Percentiles rank a stretch among this genome's conserved stretches.
These are phyloP conservation scores for Mortierella sp. DNA, from an alignment of 371 early-diverging fungal genomes.

Conservation along the genomic window DNA sequence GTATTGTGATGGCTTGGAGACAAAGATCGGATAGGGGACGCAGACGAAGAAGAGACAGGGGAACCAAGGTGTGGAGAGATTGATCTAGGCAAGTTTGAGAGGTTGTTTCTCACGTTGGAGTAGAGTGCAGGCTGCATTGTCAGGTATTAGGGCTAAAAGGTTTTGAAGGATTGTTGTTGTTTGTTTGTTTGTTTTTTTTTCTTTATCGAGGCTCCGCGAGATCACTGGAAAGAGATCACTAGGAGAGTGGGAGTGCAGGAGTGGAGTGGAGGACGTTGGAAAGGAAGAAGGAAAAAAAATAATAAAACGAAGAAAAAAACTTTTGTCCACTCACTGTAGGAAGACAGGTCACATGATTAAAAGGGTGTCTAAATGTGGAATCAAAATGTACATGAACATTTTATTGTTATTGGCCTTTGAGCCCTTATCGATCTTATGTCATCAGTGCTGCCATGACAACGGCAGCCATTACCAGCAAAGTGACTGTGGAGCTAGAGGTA, in stretches of 20 bases:
- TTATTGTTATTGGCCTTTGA: neutral
- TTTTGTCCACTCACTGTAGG: too few relatives aligned
- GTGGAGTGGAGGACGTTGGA: too few relatives aligned
- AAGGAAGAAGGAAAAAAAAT: too few relatives aligned
- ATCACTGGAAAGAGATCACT: neutral
- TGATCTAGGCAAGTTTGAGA: constrained; percentile 30
- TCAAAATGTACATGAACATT: neutral
- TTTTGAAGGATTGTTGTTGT: neutral
- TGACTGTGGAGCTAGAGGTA: neutral
- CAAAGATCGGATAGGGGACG: constrained; percentile 33
- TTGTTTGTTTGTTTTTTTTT: neutral
- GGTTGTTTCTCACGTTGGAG: constrained; percentile 35
- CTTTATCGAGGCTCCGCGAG: neutral
- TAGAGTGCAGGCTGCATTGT: constrained; percentile 36
- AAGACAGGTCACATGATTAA: neutral
- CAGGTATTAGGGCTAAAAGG: too few relatives aligned
- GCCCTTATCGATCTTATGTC: neutral
- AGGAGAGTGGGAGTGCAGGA: neutral
- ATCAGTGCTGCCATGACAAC: constrained; percentile 1
- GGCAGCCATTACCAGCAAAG: constrained; percentile 5
- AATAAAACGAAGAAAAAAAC: too few relatives aligned
- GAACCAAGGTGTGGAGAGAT: constrained; percentile 43
- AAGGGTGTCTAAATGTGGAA: neutral
- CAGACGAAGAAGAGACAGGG: constrained; percentile 25
- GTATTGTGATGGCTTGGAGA: constrained; percentile 35